Evolutionary conservation across 768 basidiomycete genomes (phyloP).

Genomic region (Pseudohyphozyma bogoriensis): DNA sequence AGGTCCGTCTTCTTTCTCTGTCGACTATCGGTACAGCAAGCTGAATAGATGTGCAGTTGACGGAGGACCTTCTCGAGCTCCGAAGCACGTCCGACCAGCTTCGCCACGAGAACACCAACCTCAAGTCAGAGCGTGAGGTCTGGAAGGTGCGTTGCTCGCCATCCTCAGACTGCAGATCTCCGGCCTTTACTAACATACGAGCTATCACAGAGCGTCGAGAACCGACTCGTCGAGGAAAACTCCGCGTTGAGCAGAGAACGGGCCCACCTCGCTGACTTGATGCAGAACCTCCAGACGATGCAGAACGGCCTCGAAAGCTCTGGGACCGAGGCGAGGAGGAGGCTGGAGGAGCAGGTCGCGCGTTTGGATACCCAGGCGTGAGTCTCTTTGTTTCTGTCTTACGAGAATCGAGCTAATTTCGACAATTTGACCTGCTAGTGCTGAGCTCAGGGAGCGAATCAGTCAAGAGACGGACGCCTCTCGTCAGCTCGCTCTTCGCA

Average conservation of each 20-base stretch:
- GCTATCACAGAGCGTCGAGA: conserved; percentile 56
- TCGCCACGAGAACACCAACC: conserved; percentile 73
- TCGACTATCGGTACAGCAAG: not conserved
- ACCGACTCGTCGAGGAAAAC: conserved; percentile 75
- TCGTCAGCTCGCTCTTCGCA: conserved; percentile 66
- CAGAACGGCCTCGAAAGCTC: conserved; percentile 76
- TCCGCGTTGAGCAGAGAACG: conserved; percentile 66
- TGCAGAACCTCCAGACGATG: conserved; percentile 82
- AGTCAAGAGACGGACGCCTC: conserved; percentile 61
- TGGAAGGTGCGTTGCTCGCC: conserved; percentile 56
- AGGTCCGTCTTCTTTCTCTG: conserved; percentile 47
- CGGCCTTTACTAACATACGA: not conserved
- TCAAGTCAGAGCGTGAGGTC: conserved; percentile 85
- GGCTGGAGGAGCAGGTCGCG: conserved; percentile 69
- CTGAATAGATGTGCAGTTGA: conserved; percentile 19
- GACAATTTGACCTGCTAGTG: conserved; percentile 42
- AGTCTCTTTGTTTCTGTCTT: conserved; percentile 30
- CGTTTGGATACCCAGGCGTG: conserved; percentile 70
- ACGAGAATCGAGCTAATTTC: not conserved
- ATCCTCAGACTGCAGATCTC: too few relatives aligned
- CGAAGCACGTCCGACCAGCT: conserved; percentile 37
- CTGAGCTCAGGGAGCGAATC: conserved; percentile 62
- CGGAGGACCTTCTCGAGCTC: conserved; percentile 29
- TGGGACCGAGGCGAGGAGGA: conserved; percentile 67
- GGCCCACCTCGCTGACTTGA: conserved; percentile 72